These are phyloP conservation scores for Botrytis squamosa DNA, from an alignment of 2,329 filamentous ascomycete genomes.

Conservation along the genomic window DNA sequence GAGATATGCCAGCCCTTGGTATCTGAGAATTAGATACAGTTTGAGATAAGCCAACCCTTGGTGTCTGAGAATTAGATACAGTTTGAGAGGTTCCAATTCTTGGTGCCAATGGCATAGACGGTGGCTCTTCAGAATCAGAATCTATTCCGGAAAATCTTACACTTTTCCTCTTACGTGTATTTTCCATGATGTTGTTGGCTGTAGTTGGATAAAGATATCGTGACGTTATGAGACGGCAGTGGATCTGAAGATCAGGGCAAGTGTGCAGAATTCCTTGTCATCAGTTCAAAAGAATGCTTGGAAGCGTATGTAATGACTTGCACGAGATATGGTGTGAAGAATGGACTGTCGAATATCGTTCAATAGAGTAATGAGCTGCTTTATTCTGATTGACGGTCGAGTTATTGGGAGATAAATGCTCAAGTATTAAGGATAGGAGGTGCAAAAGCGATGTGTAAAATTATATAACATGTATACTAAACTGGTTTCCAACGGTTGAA, in stretches of 20 bases:
- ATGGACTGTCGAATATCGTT: background rate
- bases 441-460: background rate
- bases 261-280: background rate
- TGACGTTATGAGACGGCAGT: background rate
- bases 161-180: background rate
- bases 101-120: background rate
- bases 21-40: no score
- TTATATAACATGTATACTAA: background rate
- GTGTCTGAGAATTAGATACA: background rate
- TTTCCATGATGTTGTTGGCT: background rate
- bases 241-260: background rate
- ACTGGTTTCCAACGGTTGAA: background rate
- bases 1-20: no score
- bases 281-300: background rate
- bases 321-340: background rate
- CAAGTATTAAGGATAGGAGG: background rate
- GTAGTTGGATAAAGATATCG: background rate
- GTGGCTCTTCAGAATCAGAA: background rate
- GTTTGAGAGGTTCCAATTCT: background rate
- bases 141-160: background rate
- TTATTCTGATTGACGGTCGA: background rate
- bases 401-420: background rate
- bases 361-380: accelerated
- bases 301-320: background rate
- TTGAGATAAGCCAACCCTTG: no score